phyloP scores from a whole-genome alignment of 2,329 filamentous ascomycete genomes.

The Apiospora saccharicola region DNA sequence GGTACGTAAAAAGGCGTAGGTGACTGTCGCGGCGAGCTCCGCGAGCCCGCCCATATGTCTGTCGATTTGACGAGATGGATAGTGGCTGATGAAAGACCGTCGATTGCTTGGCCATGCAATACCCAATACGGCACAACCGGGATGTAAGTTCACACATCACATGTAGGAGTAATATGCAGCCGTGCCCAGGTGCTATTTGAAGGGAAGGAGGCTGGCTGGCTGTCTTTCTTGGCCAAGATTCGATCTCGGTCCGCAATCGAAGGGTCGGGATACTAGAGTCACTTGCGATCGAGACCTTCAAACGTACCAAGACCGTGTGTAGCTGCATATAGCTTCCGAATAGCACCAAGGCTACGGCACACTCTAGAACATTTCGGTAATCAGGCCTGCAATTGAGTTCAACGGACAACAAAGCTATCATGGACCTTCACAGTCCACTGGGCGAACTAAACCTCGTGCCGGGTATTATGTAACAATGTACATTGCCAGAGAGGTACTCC shows the following conservation, averaged over 20 bases:
- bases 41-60: too few species aligned
- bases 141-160: not conserved
- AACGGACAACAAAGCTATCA: not conserved
- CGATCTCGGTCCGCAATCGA: not conserved
- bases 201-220: not conserved
- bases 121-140: not conserved
- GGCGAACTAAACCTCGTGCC: not conserved
- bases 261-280: too few species aligned
- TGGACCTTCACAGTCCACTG: not conserved
- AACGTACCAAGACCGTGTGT: not conserved
- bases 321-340: not conserved
- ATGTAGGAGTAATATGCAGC: not conserved
- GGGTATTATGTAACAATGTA: not conserved
- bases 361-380: slow-evolving; percentile 7
- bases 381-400: slow-evolving; percentile 3
- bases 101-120: not conserved
- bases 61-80: not conserved
- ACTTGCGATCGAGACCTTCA: not conserved
- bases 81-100: not conserved
- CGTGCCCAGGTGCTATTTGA: not conserved
- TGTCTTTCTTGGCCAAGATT: not conserved
- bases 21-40: not conserved
- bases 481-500: slow-evolving; percentile 1
- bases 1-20: not conserved
- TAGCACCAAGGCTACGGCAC: not conserved